Percentiles rank a stretch among this genome's conserved stretches.
These are phyloP conservation scores for Vigna hirtella DNA, from an alignment of 306 rosid genomes.

Conservation along the genomic window DNA sequence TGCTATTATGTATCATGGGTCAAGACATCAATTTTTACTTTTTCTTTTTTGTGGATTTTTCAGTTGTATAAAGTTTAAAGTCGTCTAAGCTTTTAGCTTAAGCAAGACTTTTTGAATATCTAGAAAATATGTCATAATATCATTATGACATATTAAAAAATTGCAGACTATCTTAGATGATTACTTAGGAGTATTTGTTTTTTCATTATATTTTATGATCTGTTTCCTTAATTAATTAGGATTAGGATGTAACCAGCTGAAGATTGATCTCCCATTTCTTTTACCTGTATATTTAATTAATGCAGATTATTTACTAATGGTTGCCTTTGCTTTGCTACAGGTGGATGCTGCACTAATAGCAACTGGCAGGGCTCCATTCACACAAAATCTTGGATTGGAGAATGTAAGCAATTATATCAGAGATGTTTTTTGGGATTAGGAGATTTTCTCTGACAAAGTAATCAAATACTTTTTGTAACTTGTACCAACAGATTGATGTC, in stretches of 20 bases:
- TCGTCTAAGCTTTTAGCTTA: background rate
- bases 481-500: constrained; percentile 74
- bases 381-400: constrained; percentile 94
- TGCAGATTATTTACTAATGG: constrained; percentile 31
- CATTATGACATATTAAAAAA: background rate
- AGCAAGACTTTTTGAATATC: background rate
- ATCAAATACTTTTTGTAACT: constrained; percentile 18
- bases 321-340: constrained; percentile 56
- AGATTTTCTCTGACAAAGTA: constrained; percentile 8
- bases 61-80: background rate
- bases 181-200: background rate
- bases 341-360: constrained; percentile 97
- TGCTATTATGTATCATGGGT: background rate
- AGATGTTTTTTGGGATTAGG: constrained; percentile 34
- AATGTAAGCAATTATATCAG: constrained; percentile 65
- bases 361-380: constrained; percentile 98
- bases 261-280: constrained; percentile 8
- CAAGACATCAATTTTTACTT: background rate
- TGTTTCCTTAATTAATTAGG: background rate
- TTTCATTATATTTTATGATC: background rate
- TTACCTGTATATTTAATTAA: constrained; percentile 26
- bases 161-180: background rate
- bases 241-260: background rate
- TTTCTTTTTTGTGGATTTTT: background rate
- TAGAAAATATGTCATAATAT: background rate